Base-by-base conservation (phyloP, 2,329 filamentous ascomycete species). In the Alternaria brassicicola region DNA sequence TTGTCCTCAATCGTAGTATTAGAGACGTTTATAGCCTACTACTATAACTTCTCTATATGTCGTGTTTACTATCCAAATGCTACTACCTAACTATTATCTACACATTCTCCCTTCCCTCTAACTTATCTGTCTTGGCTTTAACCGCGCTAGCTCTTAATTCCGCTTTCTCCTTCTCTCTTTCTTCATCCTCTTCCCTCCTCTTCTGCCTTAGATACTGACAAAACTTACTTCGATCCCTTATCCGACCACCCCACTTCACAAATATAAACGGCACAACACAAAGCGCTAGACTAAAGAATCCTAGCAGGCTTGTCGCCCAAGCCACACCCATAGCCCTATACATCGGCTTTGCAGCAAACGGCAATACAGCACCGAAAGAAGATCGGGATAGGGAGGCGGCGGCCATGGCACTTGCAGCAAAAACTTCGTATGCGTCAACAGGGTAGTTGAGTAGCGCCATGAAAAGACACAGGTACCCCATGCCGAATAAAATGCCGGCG, bases 311-410 rank as follows among this genome's bases (percentile, higher is more conserved):
- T 48, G 81, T 83, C 4, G 82, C 83, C 90, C 90, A 93, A 61
- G 89, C 86, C 57, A 88, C 85, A 15, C 90, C 90, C 23, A 93
- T 81, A 25, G 79, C 82, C 8, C 84, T 74, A 71, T 92, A 94
- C 88, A 93, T 79, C 0, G 81, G 79, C 46, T 69, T 71, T 26
- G 80, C 78, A 0, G 79, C 80, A 63, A 83, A 83, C 8, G 81
- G 81, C 21, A 82, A 52, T 2, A 80, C 73, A 0, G 91, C 92
- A 59, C 89, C 93, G 80, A 96, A 95, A 19, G 84, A 82, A 63
- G 89, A 92, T 52, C 93, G 85, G 56, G 90, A 85, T 74, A 95
- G 91, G 45, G 89, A 89, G 70, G 96, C 95, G 42, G 92, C 92
- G 12, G 93, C 92, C 76, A 97, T 83, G 4, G 92, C 92, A 57